Conservation (phyloP, 2,329 filamentous ascomycete genomes). For the Scedosporium aurantiacum region DNA sequence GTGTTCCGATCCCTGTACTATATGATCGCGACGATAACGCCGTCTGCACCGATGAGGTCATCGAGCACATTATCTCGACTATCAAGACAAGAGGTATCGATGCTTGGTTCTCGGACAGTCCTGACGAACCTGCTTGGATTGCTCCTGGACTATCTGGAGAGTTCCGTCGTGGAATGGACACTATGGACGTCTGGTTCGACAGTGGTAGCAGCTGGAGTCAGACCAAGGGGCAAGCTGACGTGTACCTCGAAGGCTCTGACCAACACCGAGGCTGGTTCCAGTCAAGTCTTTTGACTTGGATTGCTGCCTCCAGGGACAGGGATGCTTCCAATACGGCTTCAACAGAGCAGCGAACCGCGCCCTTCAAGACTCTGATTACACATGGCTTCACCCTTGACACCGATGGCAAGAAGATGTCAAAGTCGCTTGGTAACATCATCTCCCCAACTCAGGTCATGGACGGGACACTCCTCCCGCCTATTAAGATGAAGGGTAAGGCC, state of each 20-base stretch:
- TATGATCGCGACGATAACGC: constrained; percentile 65
- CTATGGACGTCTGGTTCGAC: constrained; percentile 99
- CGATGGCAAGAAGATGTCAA: constrained; percentile 96
- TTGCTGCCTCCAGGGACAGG: constrained; percentile 43
- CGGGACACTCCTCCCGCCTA: constrained; percentile 62
- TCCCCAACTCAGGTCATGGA: constrained; percentile 74
- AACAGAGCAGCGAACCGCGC: constrained; percentile 29
- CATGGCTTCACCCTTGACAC: constrained; percentile 91
- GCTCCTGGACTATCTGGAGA: constrained; percentile 47
- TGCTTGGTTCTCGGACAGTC: constrained; percentile 83
- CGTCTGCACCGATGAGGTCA: constrained; percentile 66
- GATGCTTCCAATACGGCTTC: neutral
- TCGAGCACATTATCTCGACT: constrained; percentile 73
- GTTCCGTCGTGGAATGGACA: constrained; percentile 74
- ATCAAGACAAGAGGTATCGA: constrained; percentile 73
- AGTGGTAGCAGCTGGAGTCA: constrained; percentile 88
- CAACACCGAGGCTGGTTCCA: constrained; percentile 99
- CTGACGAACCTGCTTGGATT: constrained; percentile 69
- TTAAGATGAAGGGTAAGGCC: constrained; percentile 49
- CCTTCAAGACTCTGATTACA: constrained; percentile 83
- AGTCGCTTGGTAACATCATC: constrained; percentile 85
- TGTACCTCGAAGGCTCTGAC: constrained; percentile 90
- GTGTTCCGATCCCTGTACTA: constrained; percentile 86
- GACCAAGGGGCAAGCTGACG: constrained; percentile 52
- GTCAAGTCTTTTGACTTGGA: constrained; percentile 79